Evolutionary conservation across 2,329 filamentous ascomycete species (phyloP), one percentile per base, ranked within the genome.

Genomic region (Colletotrichum noveboracense): DNA sequence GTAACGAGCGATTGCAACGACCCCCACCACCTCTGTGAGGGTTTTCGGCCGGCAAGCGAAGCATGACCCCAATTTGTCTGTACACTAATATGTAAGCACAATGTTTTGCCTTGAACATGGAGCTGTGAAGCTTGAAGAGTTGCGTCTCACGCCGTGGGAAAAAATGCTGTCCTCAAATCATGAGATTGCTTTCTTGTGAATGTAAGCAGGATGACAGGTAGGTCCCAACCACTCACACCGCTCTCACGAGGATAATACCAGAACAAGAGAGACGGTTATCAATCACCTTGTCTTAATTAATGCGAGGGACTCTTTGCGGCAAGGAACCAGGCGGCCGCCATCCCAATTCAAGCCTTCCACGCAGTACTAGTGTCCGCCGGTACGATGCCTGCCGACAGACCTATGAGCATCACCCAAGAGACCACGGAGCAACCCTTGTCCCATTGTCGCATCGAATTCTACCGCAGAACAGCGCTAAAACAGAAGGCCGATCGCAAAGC

Each of bases 11-110:
- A n/a, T 4, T 38, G 32, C 21, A 32, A 30, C 4, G 14, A n/a
- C 58, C 58, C 26, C 58, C 58, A 32, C 58, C n/a, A n/a, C 43
- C 43, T 48, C 43, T 10, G 55, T 58, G 55, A 58, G 55, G 13
- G 55, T 24, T 58, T 28, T 26, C 55, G 43, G 43, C n/a, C 0
- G 43, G 9, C n/a, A 48, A 48, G 18, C 43, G 43, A 48, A 48
- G n/a, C 43, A 48, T 48, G 10, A 48, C 43, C 43, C 43, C 43
- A 48, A 48, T 7, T 48, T 2, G 43, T 48, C 43, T 48, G 43
- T 21, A 12, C 9, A 32, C 30, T 32, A 6, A 12, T 34, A 36
- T n/a, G 43, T 48, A 48, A 48, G 43, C 43, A 48, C 43, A 3
- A 10, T 32, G 30, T 32, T 32, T 32, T 32, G 30, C 30, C 30